These are phyloP conservation scores for Lonicera japonica DNA, from an alignment of 129 eudicot species.

Conservation along the genomic window DNA sequence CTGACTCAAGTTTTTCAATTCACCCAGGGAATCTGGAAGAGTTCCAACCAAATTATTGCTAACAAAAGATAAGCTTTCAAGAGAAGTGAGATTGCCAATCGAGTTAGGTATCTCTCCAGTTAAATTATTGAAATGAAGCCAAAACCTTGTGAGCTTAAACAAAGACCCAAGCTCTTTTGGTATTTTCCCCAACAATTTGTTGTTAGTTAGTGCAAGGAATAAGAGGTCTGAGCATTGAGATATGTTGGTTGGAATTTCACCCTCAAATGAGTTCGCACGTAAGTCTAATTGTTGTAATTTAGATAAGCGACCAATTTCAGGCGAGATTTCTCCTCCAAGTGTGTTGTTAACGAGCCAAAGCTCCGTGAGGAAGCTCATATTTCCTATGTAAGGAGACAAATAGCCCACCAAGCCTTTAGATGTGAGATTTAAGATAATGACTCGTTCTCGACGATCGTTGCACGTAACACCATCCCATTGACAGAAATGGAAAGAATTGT, in stretches of 20 bases:
- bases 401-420: constrained; percentile 4
- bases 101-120: not conserved
- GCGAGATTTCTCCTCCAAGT: constrained; percentile 21
- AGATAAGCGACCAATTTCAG: constrained; percentile 16
- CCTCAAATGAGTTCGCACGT: constrained; percentile 3
- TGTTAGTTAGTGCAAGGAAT: not conserved
- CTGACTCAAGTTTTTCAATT: constrained; percentile 5
- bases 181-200: not conserved
- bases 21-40: constrained; percentile 12
- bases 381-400: constrained; percentile 34
- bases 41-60: not conserved
- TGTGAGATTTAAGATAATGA: not conserved
- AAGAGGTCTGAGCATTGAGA: constrained; percentile 12
- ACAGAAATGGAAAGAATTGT: constrained; percentile 16
- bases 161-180: not conserved
- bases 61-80: not conserved
- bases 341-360: constrained; percentile 21
- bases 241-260: constrained; percentile 13
- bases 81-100: constrained; percentile 9
- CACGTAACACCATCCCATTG: constrained; percentile 12
- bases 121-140: not conserved
- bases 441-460: constrained; percentile 3
- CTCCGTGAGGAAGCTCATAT: constrained; percentile 21
- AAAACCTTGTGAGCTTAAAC: not conserved
- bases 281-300: constrained; percentile 20